Evolutionary conservation across 2,329 filamentous ascomycete genomes (phyloP).

Genomic region (Fusarium newnesense): DNA sequence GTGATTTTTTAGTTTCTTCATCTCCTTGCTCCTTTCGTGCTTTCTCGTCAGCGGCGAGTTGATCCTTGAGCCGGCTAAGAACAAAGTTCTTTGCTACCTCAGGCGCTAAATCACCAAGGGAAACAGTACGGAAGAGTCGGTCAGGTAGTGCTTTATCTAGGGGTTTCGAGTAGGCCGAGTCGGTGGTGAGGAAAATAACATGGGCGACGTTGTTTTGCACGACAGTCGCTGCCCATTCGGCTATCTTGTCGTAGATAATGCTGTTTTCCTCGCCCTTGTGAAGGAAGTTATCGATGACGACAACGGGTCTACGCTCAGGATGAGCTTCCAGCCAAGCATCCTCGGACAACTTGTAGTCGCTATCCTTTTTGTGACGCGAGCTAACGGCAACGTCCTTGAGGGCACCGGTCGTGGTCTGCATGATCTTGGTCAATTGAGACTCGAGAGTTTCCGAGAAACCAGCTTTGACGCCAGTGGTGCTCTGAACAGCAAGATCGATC

Average conservation of each 20-base stretch:
- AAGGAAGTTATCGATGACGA: conserved; percentile 92
- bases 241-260: conserved; percentile 80
- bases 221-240: conserved; percentile 89
- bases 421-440: conserved; percentile 87
- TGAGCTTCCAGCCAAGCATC: conserved; percentile 93
- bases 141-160: conserved; percentile 89
- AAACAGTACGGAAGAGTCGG: conserved; percentile 86
- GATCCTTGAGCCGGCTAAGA: conserved; percentile 77
- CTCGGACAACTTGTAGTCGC: conserved; percentile 76
- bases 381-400: conserved; percentile 81
- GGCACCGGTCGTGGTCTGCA: conserved; percentile 82
- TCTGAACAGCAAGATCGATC: conserved; percentile 90
- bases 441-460: conserved; percentile 95
- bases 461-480: conserved; percentile 92
- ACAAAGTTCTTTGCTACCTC: conserved; percentile 91
- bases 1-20: conserved; percentile 37
- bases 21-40: conserved; percentile 39
- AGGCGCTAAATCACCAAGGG: conserved; percentile 85
- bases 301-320: conserved; percentile 82
- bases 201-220: conserved; percentile 91
- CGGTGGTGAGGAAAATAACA: conserved; percentile 92
- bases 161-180: conserved; percentile 88
- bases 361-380: conserved; percentile 75
- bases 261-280: conserved; percentile 75
- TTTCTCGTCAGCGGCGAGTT: conserved; percentile 45